These are phyloP conservation scores for Senecio squalidus DNA, from an alignment of 140 eudicot species.

Conservation along the genomic window DNA sequence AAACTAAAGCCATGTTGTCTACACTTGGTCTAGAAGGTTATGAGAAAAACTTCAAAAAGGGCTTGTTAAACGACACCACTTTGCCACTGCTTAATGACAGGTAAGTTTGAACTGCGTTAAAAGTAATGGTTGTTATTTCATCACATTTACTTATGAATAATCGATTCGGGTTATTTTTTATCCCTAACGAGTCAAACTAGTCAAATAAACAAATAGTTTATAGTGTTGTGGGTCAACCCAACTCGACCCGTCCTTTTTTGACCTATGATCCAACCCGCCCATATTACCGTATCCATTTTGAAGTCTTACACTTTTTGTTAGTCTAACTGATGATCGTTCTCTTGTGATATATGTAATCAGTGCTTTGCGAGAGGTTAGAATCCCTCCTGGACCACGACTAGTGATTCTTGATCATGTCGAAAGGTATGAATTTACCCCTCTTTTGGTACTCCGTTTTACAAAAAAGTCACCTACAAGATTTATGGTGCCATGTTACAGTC, in stretches of 20 bases:
- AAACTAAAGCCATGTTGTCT: conserved; percentile 37
- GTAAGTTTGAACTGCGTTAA: conserved; percentile 23
- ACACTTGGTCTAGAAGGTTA: conserved; percentile 40
- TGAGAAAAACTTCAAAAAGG: conserved; percentile 50
- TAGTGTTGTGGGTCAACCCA: not conserved
- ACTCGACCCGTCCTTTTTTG: not conserved
- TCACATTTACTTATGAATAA: not conserved
- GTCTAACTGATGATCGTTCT: not conserved
- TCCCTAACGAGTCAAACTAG: not conserved
- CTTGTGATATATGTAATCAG: conserved; percentile 37
- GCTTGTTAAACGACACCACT: conserved; percentile 43
- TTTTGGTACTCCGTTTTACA: not conserved
- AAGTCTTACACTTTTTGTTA: not conserved
- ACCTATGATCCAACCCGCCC: not conserved
- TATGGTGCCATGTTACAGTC: not conserved
- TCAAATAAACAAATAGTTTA: not conserved
- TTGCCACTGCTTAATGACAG: conserved; percentile 84
- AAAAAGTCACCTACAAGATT: not conserved
- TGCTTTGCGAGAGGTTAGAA: conserved; percentile 80
- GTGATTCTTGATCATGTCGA: conserved; percentile 81
- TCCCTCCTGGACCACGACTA: conserved; percentile 98
- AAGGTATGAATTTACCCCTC: conserved; percentile 38
- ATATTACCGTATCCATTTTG: not conserved
- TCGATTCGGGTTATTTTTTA: no score
- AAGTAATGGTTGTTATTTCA: not conserved